Conservation (phyloP, 306 rosid species). For the Alnus rubra region DNA sequence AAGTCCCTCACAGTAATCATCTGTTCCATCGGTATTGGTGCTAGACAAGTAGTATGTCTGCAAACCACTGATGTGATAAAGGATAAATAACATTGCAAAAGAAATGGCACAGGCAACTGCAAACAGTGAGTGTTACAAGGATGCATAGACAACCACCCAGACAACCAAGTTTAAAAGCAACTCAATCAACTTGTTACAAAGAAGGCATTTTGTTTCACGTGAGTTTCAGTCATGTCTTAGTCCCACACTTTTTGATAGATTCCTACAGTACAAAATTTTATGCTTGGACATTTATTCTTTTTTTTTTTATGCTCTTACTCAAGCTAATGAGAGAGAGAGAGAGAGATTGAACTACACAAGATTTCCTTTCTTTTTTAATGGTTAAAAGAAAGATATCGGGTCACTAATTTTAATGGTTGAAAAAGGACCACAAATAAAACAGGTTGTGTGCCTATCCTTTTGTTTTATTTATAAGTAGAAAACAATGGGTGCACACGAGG, state of each 20-base stretch:
- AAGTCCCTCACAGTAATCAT: constrained; percentile 66
- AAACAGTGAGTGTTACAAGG: constrained; percentile 15
- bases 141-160: constrained; percentile 4
- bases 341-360: neutral
- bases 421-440: neutral
- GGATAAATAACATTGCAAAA: constrained; percentile 31
- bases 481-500: too few species aligned
- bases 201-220: neutral
- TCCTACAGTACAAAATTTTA: neutral
- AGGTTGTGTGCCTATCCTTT: neutral
- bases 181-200: neutral
- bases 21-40: constrained; percentile 64
- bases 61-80: constrained; percentile 58
- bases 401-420: neutral
- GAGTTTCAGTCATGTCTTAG: neutral
- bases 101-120: constrained; percentile 8
- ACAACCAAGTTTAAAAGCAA: constrained; percentile 1
- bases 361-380: too few species aligned
- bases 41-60: constrained; percentile 85
- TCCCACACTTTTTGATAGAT: neutral
- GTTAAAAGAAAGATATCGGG: too few species aligned
- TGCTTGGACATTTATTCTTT: too few species aligned
- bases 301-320: neutral
- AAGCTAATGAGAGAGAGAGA: neutral
- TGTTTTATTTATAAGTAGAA: too few species aligned